Evolutionary conservation across 805 yeast species (phyloP), one percentile per base, ranked within the genome.

Genomic region (Cyberlindnera suaveolens): DNA sequence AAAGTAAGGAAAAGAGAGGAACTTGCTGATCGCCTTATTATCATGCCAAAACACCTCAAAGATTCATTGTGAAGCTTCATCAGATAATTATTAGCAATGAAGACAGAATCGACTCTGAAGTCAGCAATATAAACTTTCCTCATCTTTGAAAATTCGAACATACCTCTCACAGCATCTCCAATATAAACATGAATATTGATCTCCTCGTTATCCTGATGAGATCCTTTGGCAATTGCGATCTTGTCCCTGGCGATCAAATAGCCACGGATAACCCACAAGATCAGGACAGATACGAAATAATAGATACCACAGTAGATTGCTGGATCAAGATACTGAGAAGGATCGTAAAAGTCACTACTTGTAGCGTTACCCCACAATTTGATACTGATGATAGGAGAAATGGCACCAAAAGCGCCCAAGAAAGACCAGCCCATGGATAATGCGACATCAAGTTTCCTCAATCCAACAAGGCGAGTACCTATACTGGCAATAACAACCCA

Each of bases 351-450:
- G 6, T 56, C 54, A 1, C 68, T 71, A 18, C 53, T 48, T n/a
- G 52, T 38, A 4, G 51, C 36, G 5, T 45, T 27, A 4, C 58
- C 46, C 44, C 76, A 77, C 38, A 80, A 63, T 10, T 71, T 60
- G 15, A 78, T 66, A 6, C 86, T 86, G 46, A 81, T 72, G 18
- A 80, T 70, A 1, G 86, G 86, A 1, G 85, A 71, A 1, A 68
- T 72, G n/a, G 76, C 58, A 2, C 78, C 77, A 29, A 75, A 64
- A 0, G 63, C 45, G 8, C 82, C 85, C 36, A 72, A 53, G 31
- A 70, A 59, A 13, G 70, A 51, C 85, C 84, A 80, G 4, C 73
- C 49, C 74, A 77, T 67, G 16, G 77, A 72, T 40, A 72, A 62
- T 0, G 70, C 60, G 15, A 75, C 71, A 36, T 73, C 73, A 54